Base-by-base conservation (phyloP, 2,329 filamentous ascomycete genomes). In the Thelonectria olida region DNA sequence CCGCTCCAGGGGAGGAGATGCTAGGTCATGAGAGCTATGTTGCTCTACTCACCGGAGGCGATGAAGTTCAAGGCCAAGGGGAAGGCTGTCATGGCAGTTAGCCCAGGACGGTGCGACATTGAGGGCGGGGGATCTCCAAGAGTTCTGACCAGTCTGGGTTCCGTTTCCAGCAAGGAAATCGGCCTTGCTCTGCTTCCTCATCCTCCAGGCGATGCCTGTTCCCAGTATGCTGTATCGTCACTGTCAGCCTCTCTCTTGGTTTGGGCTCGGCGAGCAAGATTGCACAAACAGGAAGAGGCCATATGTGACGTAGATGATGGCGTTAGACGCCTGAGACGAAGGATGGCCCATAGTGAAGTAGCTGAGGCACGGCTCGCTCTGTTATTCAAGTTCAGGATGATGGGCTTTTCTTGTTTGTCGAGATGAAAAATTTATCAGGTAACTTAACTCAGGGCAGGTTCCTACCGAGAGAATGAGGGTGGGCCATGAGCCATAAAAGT, bases 1-100 rank as follows among this genome's bases (percentile, higher is more conserved):
- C 88, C 88, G 88, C 89, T 88, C 84, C 82, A 80, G 77, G 80
- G 77, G 80, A 80, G 77, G 80, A 77, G 80, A 81, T 48, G 54
- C 31, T 36, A 53, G 49, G 53, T 58, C 41, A 23, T 56, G 48
- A 63, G 67, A 63, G 61, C 64, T 22, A 19, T 73, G 74, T 75
- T 75, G 70, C 76, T 78, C 78, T 79, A 95, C 92, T 95, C 88
- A 96, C 92, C 91, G 82, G 92, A 92, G 78, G 92, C 92, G 81
- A 96, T 92, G 82, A 96, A 96, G 81, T 96, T 96, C 75, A 96
- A 84, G 77, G 92, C 91, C 78, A 96, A 82, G 70, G 92, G 92
- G 67, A 93, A 81, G 67, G 90, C 92, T 96, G 72, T 48, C 62
- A 69, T 64, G 54, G 10, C 51, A 62, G 74, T 81, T 68, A 81